Base-by-base conservation (phyloP, 1,284 basidiomycete species). In the Moesziomyces globuligerus region DNA sequence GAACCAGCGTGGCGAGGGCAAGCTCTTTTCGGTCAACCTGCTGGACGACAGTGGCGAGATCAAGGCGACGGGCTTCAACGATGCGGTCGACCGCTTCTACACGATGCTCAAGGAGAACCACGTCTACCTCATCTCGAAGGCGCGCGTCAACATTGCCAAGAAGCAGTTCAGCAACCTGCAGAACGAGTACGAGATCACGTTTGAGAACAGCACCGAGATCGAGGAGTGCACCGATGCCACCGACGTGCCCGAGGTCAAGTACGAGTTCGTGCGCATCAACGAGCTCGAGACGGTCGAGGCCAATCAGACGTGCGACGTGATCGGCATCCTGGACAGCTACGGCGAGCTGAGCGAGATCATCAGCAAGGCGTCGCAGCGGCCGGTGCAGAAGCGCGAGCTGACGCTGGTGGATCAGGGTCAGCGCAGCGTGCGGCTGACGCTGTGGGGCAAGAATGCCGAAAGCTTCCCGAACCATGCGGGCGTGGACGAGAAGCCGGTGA, bases 371-470 rank as follows among this genome's bases (percentile, higher is more conserved):
- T 75, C 78, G 37, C 79, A 81, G 61, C 74, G 76, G 37, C 78
- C 75, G 7, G 72, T 82, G 10, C 64, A 75, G 59, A 82, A 82
- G 72, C 61, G 80, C 20, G 80, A 81, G 51, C 53, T 82, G 44
- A 90, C 88, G 1, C 85, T 99, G 17, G 93, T 94, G 15, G 96
- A 99, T 82, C 88, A 88, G 66, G 90, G 92, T 9, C 87, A 87
- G 28, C 93, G 86, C 81, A 89, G 89, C 29, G 90, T 95, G 34
- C 88, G 92, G 26, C 83, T 98, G 70, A 98, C 96, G 3, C 85
- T 98, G 7, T 99, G 96, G 95, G 96, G 95, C 26, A 94, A 92
- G 82, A 90, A 92, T 81, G 96, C 95, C 1, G 94, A 98, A 81
- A 87, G 87, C 43, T 98, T 90, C 64, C 68, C 73, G 29, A 69